Evolutionary conservation across 169 alveolate species (phyloP), one percentile per base, ranked within the genome.

Genomic region (Theileria luwenshuni): DNA sequence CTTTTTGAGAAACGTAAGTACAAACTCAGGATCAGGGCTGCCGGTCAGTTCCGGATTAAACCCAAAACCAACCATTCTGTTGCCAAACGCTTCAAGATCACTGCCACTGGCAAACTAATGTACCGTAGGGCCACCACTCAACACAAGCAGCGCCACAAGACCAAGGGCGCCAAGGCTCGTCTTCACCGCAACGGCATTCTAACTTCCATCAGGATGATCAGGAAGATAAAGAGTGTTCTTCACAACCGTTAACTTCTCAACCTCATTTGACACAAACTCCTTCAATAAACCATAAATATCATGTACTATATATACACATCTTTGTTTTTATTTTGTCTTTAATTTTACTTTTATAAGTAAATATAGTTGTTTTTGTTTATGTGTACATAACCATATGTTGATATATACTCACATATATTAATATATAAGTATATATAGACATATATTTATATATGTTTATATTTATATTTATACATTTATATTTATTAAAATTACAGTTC

Each of bases 51-150:
- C 42, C 81, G 91, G 25, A 76, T 91, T 32, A 91, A 91, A 43
- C 93, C 94, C 2, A 91, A 90, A 56, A 90, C 95, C 23, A 84
- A 86, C 62, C 85, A 90, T 63, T 90, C 95, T 19, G 90, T 91
- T 41, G 90, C 94, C 1, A 91, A 91, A 63, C 62, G 95, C 17
- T 91, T 91, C 77, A 91, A 91, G 62, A 65, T 91, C 45, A 91
- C 95, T 7, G 91, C 91, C 25, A 87, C 92, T 23, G 95, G 95
- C 33, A 91, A 91, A 83, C 69, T 87, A 17, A 86, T 91, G 81
- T 80, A 90, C 83, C 86, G 86, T 48, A 69, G 90, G 49, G 87
- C 95, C 27, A 92, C 92, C 15, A 33, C 80, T 52, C 90, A 76
- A 75, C 95, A 91, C 68, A 49, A 74, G 70, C 92, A 79, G 38